Evolutionary conservation across 306 rosid genomes (phyloP).

Genomic region (Prunus armeniaca): DNA sequence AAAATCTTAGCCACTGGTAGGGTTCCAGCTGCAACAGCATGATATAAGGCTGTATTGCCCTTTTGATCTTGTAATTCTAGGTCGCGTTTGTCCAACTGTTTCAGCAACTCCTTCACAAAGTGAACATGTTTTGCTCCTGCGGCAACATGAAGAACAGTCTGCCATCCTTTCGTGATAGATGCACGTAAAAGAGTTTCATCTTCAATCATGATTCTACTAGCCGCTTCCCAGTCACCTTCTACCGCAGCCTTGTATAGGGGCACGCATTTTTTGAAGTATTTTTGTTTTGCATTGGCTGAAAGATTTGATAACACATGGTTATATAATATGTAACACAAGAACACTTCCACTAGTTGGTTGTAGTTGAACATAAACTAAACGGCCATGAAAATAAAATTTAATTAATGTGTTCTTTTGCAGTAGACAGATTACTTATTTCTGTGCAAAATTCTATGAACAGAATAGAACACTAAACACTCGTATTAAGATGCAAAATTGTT

Average conservation of each 20-base stretch:
- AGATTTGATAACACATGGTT: background rate
- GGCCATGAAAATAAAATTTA: too few relatives aligned
- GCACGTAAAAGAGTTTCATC: background rate
- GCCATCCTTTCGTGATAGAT: background rate
- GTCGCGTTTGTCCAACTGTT: background rate
- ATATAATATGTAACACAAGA: too few relatives aligned
- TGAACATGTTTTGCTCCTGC: background rate
- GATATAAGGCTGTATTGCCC: slow-evolving; percentile 1
- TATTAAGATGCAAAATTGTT: too few relatives aligned
- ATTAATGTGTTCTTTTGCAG: too few relatives aligned
- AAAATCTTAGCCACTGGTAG: slow-evolving; percentile 6
- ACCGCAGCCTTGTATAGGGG: background rate
- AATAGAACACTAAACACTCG: too few relatives aligned
- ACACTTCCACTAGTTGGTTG: too few relatives aligned
- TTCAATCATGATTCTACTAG: background rate
- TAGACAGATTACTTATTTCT: too few relatives aligned
- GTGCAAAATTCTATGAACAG: too few relatives aligned
- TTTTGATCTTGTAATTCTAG: background rate
- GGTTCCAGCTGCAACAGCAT: slow-evolving; percentile 9
- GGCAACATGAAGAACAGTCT: slow-evolving; percentile 10
- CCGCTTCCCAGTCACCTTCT: slow-evolving; percentile 1
- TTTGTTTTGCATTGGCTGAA: background rate
- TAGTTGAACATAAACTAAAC: too few relatives aligned
- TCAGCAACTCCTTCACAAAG: slow-evolving; percentile 10
- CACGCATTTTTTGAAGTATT: background rate